These are phyloP conservation scores for Dendrocalamus latiflorus DNA, from an alignment of 202 grass and related monocot genomes.

Conservation along the genomic window DNA sequence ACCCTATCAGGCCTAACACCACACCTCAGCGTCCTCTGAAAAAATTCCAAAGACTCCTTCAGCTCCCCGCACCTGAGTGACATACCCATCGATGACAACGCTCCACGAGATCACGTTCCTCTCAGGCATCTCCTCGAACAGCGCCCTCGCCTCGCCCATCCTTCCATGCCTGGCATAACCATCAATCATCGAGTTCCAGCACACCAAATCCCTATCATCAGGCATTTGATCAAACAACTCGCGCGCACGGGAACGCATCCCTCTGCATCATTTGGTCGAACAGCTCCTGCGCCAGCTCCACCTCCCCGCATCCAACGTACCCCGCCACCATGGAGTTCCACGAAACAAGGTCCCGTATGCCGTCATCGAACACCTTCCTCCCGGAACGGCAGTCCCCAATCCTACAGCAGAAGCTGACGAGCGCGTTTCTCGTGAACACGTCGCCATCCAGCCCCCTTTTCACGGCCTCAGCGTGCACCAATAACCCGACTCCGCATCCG, in stretches of 20 bases:
- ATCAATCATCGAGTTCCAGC: conserved; percentile 69
- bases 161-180: conserved; percentile 44
- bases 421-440: conserved; percentile 57
- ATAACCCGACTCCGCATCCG: conserved; percentile 13
- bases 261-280: conserved; percentile 58
- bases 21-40: conserved; percentile 38
- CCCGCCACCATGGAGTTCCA: conserved; percentile 75
- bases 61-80: conserved; percentile 42
- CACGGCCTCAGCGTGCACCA: conserved; percentile 47
- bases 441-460: conserved; percentile 47
- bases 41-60: conserved; percentile 53
- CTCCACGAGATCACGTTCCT: conserved; percentile 69
- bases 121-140: conserved; percentile 58
- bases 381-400: conserved; percentile 28
- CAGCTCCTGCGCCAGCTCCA: conserved; percentile 43
- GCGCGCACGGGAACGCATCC: conserved; percentile 46
- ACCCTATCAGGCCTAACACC: conserved; percentile 47
- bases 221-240: conserved; percentile 71
- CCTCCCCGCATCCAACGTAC: conserved; percentile 33
- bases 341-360: conserved; percentile 40
- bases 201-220: conserved; percentile 53
- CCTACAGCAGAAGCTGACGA: conserved; percentile 73
- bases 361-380: conserved; percentile 59
- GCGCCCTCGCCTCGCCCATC: conserved; percentile 31
- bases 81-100: conserved; percentile 56